Conservation (phyloP, 345 rosid species). For the Pistacia atlantica region DNA sequence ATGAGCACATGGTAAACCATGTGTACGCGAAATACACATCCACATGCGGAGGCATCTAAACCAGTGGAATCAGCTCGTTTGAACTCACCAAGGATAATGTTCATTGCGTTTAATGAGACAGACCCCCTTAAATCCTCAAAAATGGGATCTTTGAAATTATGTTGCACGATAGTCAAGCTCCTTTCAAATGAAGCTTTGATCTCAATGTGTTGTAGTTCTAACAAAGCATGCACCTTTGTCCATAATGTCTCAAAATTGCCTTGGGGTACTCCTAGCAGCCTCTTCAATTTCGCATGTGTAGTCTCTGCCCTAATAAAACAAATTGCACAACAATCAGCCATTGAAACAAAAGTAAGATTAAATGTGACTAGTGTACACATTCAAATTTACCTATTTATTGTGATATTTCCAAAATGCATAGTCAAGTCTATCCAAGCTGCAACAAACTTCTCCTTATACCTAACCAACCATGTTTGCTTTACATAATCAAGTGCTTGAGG, state of each 20-base stretch:
- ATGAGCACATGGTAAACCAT: slow-evolving; percentile 28
- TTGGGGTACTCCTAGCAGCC: slow-evolving; percentile 9
- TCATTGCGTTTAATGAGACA: slow-evolving; percentile 16
- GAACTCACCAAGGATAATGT: slow-evolving; percentile 13
- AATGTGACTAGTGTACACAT: neutral
- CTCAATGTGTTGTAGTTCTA: slow-evolving; percentile 18
- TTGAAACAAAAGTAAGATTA: neutral
- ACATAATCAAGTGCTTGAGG: slow-evolving; percentile 17
- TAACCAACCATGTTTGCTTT: slow-evolving; percentile 17
- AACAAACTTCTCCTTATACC: slow-evolving; percentile 21
- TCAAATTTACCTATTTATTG: slow-evolving; percentile 18
- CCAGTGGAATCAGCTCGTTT: slow-evolving; percentile 16
- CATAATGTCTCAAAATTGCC: slow-evolving; percentile 19
- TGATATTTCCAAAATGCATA: slow-evolving; percentile 25
- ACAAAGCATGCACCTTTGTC: slow-evolving; percentile 11
- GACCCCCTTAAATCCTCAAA: slow-evolving; percentile 22
- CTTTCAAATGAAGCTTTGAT: slow-evolving; percentile 24
- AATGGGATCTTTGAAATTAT: slow-evolving; percentile 14
- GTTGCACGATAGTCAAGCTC: slow-evolving; percentile 18
- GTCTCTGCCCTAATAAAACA: slow-evolving; percentile 17
- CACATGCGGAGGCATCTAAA: slow-evolving; percentile 7
- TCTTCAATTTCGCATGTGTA: slow-evolving; percentile 22
- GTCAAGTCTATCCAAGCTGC: slow-evolving; percentile 17
- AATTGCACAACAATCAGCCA: neutral
- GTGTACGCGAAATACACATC: slow-evolving; percentile 19